phyloP scores from a whole-genome alignment of 306 rosid genomes.

The Cucumis cinereus region DNA sequence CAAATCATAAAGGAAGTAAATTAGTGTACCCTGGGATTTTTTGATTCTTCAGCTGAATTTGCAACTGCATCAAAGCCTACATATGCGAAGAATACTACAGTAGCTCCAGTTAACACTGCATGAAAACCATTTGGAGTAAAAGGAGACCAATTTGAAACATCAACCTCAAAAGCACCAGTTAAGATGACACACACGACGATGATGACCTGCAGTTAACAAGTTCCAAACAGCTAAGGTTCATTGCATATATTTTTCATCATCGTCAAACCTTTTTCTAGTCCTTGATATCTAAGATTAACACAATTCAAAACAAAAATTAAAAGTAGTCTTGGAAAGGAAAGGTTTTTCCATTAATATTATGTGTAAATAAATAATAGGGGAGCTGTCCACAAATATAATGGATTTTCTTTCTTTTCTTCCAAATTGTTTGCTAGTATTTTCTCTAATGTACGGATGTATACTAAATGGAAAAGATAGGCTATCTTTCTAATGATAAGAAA shows the following conservation, averaged over 20 bases:
- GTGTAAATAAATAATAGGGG: background rate
- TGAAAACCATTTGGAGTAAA: slow-evolving; percentile 76
- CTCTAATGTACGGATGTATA: background rate
- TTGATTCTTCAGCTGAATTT: slow-evolving; percentile 98
- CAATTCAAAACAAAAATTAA: background rate
- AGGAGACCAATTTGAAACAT: slow-evolving; percentile 94
- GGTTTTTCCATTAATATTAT: background rate
- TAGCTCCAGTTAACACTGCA: slow-evolving; percentile 77
- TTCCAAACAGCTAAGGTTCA: background rate
- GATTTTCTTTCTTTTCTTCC: background rate
- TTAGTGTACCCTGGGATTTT: slow-evolving; percentile 69
- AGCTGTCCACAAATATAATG: background rate
- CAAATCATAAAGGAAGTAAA: slow-evolving; percentile 5
- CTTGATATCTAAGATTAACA: background rate
- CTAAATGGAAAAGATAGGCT: background rate
- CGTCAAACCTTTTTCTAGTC: background rate
- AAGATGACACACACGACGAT: slow-evolving; percentile 63
- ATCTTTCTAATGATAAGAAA: background rate
- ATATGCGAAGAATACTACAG: slow-evolving; percentile 91
- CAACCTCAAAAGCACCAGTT: slow-evolving; percentile 83
- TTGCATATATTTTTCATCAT: background rate
- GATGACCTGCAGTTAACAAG: slow-evolving; percentile 51
- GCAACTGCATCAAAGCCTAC: slow-evolving; percentile 99
- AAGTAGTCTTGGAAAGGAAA: background rate
- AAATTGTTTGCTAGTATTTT: background rate